Base-by-base conservation (phyloP, 164 flowering plant genomes). In the Stephania cephalantha region DNA sequence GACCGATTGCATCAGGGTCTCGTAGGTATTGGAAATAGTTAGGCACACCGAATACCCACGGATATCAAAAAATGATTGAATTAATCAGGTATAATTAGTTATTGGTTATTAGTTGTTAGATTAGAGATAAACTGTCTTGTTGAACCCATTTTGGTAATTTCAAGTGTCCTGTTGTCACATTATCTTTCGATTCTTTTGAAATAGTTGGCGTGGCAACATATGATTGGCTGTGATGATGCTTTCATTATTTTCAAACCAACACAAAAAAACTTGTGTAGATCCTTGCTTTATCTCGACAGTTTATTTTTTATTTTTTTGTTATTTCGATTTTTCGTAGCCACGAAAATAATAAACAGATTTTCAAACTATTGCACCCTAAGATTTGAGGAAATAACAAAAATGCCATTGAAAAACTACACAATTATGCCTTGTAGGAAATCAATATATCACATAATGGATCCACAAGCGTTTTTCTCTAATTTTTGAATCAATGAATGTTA, bases 231-330 rank as follows among this genome's bases (percentile, higher is more conserved):
- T 29, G 11, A 35, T 68, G 2, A 58, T 15, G 13, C 52, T 29
- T 52, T 69, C 7, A n/a, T 18, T 55, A 25, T 52, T 18, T 55
- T 7, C 17, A 10, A 73, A 58, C 74, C 73, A 55, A 72, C 77
- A 75, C 73, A 69, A 69, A 72, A 69, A 69, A 75, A 31, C 18
- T 52, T 55, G n/a, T 17, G 65, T 18, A 15, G 52, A n/a, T 20
- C 52, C 73, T 48, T 13, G 77, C 73, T 73, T 69, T 69, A 69
- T 75, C 78, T 25, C 48, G 53, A 44, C 69, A 30, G 44, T 52
- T 31, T 25, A 42, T 42, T 69, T 35, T 35, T 45, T 25, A 0
- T 25, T 35, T 35, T 10, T 9, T 55, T 10, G 55, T 22, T 69
- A 35, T 35, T 35, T 35, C 42, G 42, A 35, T 75, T 11, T 30